A percentile compares a stretch with the other conserved stretches of the same genome.
phyloP scores from a whole-genome alignment of 2,329 filamentous ascomycete genomes.

The Fusarium agapanthi region DNA sequence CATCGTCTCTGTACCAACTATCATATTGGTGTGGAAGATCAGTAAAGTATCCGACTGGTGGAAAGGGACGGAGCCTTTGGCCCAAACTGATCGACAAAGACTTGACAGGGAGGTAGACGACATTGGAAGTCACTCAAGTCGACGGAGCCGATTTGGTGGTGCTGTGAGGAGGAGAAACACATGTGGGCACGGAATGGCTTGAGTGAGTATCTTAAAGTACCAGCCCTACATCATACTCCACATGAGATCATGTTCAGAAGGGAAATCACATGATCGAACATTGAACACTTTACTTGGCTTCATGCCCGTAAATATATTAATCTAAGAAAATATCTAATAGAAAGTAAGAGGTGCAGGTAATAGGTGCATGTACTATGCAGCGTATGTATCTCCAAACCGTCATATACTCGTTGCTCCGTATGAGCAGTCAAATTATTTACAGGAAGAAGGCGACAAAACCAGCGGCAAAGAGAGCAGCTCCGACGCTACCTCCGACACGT shows the following conservation, averaged over 20 bases:
- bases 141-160: accelerated
- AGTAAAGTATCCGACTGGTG: too few relatives aligned
- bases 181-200: accelerated
- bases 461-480: slow-evolving; percentile 10
- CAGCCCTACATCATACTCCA: accelerated
- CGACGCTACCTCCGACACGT: slow-evolving; percentile 11
- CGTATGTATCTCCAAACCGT: slow-evolving; percentile 19
- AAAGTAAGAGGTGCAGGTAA: slow-evolving; percentile 16
- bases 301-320: not conserved
- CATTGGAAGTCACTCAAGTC: not conserved
- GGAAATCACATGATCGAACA: accelerated
- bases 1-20: not conserved
- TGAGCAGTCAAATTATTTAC: slow-evolving; percentile 20
- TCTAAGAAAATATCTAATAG: slow-evolving; percentile 18
- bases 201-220: accelerated
- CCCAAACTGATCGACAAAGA: accelerated
- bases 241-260: not conserved
- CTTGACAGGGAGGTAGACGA: accelerated
- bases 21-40: not conserved
- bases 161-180: not conserved
- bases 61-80: accelerated
- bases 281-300: not conserved
- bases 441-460: slow-evolving; percentile 27
- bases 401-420: slow-evolving; percentile 15
- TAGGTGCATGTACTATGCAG: slow-evolving; percentile 18